Conservation (phyloP, 2,329 filamentous ascomycete genomes). For the Xylaria sp. region DNA sequence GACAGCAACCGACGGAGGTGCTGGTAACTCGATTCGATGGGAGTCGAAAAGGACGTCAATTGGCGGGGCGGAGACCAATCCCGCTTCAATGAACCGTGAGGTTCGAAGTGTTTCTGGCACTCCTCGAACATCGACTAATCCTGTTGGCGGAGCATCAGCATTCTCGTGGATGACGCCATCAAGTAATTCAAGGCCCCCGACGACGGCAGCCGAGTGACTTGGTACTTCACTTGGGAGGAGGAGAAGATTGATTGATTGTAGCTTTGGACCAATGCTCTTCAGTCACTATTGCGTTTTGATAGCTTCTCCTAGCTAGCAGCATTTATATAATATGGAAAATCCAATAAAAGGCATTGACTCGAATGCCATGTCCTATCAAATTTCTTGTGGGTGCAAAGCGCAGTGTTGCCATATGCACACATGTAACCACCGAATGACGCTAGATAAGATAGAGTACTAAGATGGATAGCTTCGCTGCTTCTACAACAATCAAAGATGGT, state of each 20-base stretch:
- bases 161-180: slow-evolving; percentile 87
- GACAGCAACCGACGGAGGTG: slow-evolving; percentile 48
- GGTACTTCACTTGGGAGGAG: background rate
- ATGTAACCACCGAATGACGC: slow-evolving; percentile 21
- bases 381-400: background rate
- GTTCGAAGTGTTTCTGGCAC: slow-evolving; percentile 53
- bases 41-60: slow-evolving; percentile 63
- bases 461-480: background rate
- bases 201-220: slow-evolving; percentile 51
- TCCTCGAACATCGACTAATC: slow-evolving; percentile 74
- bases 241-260: slow-evolving; percentile 10
- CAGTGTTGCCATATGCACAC: background rate
- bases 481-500: slow-evolving; percentile 1
- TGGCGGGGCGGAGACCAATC: slow-evolving; percentile 46
- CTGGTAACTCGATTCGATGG: slow-evolving; percentile 58
- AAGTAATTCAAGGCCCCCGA: slow-evolving; percentile 56
- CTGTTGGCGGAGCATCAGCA: slow-evolving; percentile 89
- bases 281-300: slow-evolving; percentile 17
- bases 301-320: slow-evolving; percentile 34
- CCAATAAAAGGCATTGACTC: slow-evolving; percentile 30
- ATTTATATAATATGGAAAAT: slow-evolving; percentile 32
- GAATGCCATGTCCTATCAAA: background rate
- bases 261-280: slow-evolving; percentile 19
- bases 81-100: slow-evolving; percentile 52
- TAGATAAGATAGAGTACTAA: slow-evolving; percentile 10